Base-by-base conservation (phyloP, 805 yeast genomes). In the Ogataea populi-albae region DNA sequence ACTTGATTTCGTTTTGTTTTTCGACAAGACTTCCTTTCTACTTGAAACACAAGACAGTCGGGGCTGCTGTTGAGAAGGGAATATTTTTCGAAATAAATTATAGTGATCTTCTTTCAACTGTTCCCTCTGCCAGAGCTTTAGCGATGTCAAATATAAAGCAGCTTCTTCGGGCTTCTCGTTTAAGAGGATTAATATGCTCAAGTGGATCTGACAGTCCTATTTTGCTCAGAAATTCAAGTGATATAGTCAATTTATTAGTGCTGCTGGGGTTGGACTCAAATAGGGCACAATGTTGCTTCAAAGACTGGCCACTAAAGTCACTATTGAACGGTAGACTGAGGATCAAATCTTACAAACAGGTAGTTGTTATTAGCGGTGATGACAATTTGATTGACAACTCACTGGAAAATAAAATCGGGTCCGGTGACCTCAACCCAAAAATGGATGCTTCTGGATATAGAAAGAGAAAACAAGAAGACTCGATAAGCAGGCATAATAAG, bases 31-130 rank as follows among this genome's bases (percentile, higher is more conserved):
- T 87, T 31, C 91, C 95, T 0, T 80, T 77, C 44, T 86, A 79
- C 55, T 64, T 93, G 46, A 83, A 83, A 49, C 96, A 88, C 62
- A 87, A 88, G 50, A 77, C 86, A 1, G 70, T 87, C 6, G 84
- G 96, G 27, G 78, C 87, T 26, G 96, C 95, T 1, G 69, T 86
- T 3, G 81, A 81, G 14, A 74, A 87, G 33, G 98, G 98, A 2
- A 73, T 87, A 17, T 77, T 78, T 46, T 74, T 93, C 45, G 98
- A 93, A 55, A 71, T 93, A 6, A 71, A 77, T 30, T 91, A 91
- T 60, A 57, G 73, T 6, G 66, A 75, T 21, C 67, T 79, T 27
- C 59, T 83, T 23, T 60, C 51, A 20, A 41, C 52, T 22, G 33
- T 40, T 52, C 17, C 45, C 8, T 40, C 35, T 15, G 44, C 47